Evolutionary conservation across 179 eudicot genomes (phyloP).

Genomic region (Gypsophila paniculata): DNA sequence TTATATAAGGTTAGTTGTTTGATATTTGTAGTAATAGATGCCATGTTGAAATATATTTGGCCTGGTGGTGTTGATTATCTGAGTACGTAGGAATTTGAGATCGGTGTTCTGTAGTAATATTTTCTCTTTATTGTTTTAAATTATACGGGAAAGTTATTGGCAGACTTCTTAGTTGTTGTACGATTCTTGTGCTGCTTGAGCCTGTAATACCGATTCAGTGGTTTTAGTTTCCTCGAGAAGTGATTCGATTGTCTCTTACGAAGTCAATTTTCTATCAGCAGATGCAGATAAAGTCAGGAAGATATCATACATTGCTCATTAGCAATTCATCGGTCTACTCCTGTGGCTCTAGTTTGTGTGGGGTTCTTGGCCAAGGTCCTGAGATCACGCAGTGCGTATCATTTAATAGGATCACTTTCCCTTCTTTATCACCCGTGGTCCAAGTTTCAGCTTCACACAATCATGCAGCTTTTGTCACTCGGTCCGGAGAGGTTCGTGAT

Average conservation of each 20-base stretch:
- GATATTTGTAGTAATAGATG: too few species aligned
- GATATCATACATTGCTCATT: constrained; percentile 79
- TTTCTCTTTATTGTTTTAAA: neutral
- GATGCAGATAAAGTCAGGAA: constrained; percentile 97
- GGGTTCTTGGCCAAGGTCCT: constrained; percentile 97
- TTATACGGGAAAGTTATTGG: neutral
- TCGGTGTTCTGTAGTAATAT: neutral
- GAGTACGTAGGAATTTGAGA: neutral
- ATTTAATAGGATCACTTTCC: constrained; percentile 65
- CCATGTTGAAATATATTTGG: neutral
- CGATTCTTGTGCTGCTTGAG: neutral
- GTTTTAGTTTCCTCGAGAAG: neutral
- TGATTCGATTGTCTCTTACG: constrained; percentile 16
- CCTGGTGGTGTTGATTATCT: neutral
- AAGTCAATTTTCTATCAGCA: constrained; percentile 26
- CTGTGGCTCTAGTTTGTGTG: constrained; percentile 92
- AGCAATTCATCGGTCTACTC: constrained; percentile 73
- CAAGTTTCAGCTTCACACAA: constrained; percentile 92
- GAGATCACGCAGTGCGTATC: constrained; percentile 76
- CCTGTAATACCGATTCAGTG: neutral
- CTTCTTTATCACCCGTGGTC: constrained; percentile 47
- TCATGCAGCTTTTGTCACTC: constrained; percentile 87
- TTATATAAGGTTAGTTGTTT: too few species aligned
- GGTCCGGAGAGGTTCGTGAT: constrained; percentile 77
- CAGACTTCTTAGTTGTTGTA: neutral